Conservation (phyloP, 2,329 filamentous ascomycete species). For the Verticillium klebahnii region DNA sequence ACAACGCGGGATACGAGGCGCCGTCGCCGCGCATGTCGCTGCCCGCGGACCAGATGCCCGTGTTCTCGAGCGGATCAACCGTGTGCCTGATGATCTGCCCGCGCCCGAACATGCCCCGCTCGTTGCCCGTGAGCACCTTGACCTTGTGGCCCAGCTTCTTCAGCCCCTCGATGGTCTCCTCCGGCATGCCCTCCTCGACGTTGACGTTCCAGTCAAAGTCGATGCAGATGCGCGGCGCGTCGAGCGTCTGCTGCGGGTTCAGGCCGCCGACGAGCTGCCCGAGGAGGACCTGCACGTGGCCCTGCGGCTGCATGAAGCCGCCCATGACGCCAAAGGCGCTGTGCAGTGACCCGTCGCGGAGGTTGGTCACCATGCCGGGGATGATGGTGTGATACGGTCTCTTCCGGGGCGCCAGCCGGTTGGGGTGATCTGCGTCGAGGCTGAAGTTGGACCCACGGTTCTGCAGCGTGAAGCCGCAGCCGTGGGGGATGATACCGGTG, state of each 20-base stretch:
- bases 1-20: constrained; percentile 50
- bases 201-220: constrained; percentile 62
- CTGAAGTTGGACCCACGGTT: constrained; percentile 89
- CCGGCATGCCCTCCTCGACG: constrained; percentile 76
- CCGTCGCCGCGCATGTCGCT: constrained; percentile 89
- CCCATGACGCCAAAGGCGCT: constrained; percentile 96
- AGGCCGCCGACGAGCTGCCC: constrained; percentile 82
- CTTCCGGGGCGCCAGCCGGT: constrained; percentile 75
- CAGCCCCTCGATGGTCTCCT: constrained; percentile 64
- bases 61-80: constrained; percentile 63
- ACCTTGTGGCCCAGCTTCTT: constrained; percentile 69
- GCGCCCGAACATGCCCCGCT: constrained; percentile 70
- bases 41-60: constrained; percentile 77
- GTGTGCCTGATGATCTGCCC: constrained; percentile 82
- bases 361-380: constrained; percentile 80
- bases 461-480: constrained; percentile 89
- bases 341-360: constrained; percentile 68
- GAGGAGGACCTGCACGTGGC: constrained; percentile 87
- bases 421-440: constrained; percentile 68
- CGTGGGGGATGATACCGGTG: constrained; percentile 75
- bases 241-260: constrained; percentile 81
- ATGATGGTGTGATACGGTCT: constrained; percentile 98
- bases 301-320: constrained; percentile 97
- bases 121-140: constrained; percentile 59
- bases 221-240: constrained; percentile 88